A percentile compares a stretch with the other conserved stretches of the same genome.
Evolutionary conservation across 495 filamentous ascomycete species (phyloP).

Genomic region (Terfezia claveryi): DNA sequence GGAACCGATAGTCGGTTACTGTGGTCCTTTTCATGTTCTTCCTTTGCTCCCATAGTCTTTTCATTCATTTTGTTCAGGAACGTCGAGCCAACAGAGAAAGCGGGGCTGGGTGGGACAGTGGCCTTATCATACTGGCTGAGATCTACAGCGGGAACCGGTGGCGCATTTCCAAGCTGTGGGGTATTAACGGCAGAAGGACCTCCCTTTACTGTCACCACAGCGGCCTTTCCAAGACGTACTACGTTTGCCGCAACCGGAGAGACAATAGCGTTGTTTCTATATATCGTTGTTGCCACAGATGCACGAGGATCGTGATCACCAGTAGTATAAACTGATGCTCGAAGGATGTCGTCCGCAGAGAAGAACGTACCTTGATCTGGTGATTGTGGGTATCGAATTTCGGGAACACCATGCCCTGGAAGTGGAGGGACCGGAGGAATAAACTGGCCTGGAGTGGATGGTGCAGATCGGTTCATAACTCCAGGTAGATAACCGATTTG

Average conservation of each 20-base stretch:
- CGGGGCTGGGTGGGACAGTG: slow-evolving; percentile 25
- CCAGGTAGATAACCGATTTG: slow-evolving; percentile 98
- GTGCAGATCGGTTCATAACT: slow-evolving; percentile 77
- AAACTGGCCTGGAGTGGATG: slow-evolving; percentile 57
- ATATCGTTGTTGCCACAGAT: slow-evolving; percentile 76
- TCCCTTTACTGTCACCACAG: slow-evolving; percentile 67
- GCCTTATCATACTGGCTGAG: slow-evolving; percentile 26
- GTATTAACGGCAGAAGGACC: slow-evolving; percentile 24
- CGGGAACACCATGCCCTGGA: slow-evolving; percentile 31
- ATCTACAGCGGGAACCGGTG: slow-evolving; percentile 33
- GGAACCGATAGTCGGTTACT: slow-evolving; percentile 1
- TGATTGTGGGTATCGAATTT: slow-evolving; percentile 60
- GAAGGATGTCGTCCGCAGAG: slow-evolving; percentile 27
- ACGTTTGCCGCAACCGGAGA: slow-evolving; percentile 63
- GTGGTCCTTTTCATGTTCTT: background rate
- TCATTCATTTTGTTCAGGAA: slow-evolving; percentile 37
- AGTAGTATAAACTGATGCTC: slow-evolving; percentile 60
- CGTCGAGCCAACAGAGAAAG: slow-evolving; percentile 42
- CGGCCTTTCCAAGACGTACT: slow-evolving; percentile 62
- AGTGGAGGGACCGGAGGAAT: slow-evolving; percentile 71
- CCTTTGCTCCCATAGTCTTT: slow-evolving; percentile 13
- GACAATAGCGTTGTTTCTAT: slow-evolving; percentile 67
- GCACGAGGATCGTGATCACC: slow-evolving; percentile 39
- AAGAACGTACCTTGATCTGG: slow-evolving; percentile 53
- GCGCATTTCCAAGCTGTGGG: slow-evolving; percentile 23